phyloP scores from a whole-genome alignment of 2,329 filamentous ascomycete genomes.

The Mycosphaerella sp. region DNA sequence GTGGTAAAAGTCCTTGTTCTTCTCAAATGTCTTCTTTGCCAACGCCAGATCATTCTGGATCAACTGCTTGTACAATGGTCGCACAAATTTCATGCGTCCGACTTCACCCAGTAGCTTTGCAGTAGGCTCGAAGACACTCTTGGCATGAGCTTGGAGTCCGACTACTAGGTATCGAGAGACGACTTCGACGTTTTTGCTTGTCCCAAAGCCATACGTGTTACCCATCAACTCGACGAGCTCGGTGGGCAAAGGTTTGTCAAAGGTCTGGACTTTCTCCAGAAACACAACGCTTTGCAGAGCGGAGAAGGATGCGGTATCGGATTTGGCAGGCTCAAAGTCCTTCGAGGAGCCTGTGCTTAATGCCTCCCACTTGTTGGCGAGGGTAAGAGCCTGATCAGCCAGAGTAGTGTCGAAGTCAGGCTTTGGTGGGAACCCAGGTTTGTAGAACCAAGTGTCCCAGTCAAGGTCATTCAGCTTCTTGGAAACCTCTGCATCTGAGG shows the following conservation, averaged over 20 bases:
- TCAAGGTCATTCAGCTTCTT: conserved; percentile 67
- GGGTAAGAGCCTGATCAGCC: conserved; percentile 74
- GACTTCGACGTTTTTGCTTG: conserved; percentile 82
- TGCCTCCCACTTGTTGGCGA: conserved; percentile 75
- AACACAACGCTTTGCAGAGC: conserved; percentile 91
- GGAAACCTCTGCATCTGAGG: conserved; percentile 54
- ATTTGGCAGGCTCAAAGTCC: conserved; percentile 54
- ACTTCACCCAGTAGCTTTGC: conserved; percentile 72
- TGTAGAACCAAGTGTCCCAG: conserved; percentile 86
- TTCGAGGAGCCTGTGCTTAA: conserved; percentile 32
- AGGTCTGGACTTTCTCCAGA: conserved; percentile 69
- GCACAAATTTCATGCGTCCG: conserved; percentile 95
- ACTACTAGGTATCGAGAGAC: conserved; percentile 73
- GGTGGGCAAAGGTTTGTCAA: conserved; percentile 56
- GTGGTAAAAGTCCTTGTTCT: conserved; percentile 89
- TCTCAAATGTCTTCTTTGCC: conserved; percentile 76
- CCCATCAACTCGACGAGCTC: conserved; percentile 67
- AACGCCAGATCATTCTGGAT: conserved; percentile 67
- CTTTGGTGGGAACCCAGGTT: conserved; percentile 82
- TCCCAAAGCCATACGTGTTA: conserved; percentile 62
- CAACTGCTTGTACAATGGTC: conserved; percentile 72
- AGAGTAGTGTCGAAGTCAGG: conserved; percentile 84
- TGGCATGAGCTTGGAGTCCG: conserved; percentile 67
- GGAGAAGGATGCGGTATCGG: conserved; percentile 67
- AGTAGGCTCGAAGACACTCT: conserved; percentile 62